Evolutionary conservation across 1,284 basidiomycete species (phyloP).

Genomic region (Cutaneotrichosporon arboriforme): DNA sequence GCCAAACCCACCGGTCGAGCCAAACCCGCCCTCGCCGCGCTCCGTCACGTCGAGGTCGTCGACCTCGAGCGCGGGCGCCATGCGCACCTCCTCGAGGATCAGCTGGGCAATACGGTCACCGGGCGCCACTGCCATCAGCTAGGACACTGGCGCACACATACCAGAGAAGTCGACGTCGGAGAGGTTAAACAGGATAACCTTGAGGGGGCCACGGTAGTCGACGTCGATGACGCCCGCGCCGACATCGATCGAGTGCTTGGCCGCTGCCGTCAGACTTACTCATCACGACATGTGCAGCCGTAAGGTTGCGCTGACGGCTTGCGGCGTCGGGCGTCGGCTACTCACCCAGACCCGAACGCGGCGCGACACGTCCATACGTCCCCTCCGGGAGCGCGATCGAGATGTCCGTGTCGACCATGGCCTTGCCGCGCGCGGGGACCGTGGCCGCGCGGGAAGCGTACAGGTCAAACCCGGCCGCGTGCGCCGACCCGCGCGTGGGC

Average conservation of each 20-base stretch:
- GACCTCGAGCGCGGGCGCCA: slow-evolving; percentile 80
- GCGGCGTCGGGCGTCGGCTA: slow-evolving; percentile 1
- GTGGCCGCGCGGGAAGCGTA: slow-evolving; percentile 75
- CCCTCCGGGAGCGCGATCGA: slow-evolving; percentile 93
- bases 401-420: slow-evolving; percentile 83
- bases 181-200: slow-evolving; percentile 89
- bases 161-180: slow-evolving; percentile 83
- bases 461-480: slow-evolving; percentile 92
- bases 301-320: not conserved
- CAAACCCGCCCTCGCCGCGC: slow-evolving; percentile 82
- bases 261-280: slow-evolving; percentile 63
- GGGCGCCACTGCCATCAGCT: slow-evolving; percentile 61
- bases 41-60: slow-evolving; percentile 75
- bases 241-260: slow-evolving; percentile 96
- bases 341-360: slow-evolving; percentile 86
- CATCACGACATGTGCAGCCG: too few relatives aligned
- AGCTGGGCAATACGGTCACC: slow-evolving; percentile 95
- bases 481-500: slow-evolving; percentile 79
- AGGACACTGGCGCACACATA: slow-evolving; percentile 43
- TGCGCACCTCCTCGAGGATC: slow-evolving; percentile 85
- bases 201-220: slow-evolving; percentile 89
- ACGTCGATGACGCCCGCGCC: slow-evolving; percentile 97
- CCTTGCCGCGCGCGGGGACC: slow-evolving; percentile 81
- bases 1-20: slow-evolving; percentile 69
- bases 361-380: slow-evolving; percentile 94